A percentile compares a stretch with the other conserved stretches of the same genome.
Evolutionary conservation across 441 rosid genomes (phyloP).

Genomic region (Mallotus japonicus): DNA sequence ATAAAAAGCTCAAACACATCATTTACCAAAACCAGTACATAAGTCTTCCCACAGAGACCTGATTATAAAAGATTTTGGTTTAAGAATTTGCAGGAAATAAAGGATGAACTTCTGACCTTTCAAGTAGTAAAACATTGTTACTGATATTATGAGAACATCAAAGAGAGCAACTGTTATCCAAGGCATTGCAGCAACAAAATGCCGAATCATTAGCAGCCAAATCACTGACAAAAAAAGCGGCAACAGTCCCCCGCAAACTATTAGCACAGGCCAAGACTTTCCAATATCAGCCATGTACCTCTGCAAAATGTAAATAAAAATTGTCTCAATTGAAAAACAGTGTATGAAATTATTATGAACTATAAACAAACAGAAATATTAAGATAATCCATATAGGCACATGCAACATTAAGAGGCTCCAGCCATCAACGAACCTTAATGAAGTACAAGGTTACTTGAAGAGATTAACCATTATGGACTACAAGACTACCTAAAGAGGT

Average conservation of each 20-base stretch:
- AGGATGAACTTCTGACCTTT: constrained; percentile 54
- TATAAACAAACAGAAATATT: background rate
- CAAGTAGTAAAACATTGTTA: constrained; percentile 81
- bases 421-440: background rate
- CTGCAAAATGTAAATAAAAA: constrained; percentile 43
- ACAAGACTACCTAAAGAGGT: no score
- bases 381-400: background rate
- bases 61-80: background rate
- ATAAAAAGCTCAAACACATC: no score
- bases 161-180: constrained; percentile 91
- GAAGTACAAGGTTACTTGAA: background rate
- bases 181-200: constrained; percentile 96
- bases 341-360: background rate
- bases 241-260: constrained; percentile 90
- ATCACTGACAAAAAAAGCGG: constrained; percentile 85
- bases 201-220: constrained; percentile 88
- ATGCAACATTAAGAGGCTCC: background rate
- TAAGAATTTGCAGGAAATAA: background rate
- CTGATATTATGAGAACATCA: constrained; percentile 75
- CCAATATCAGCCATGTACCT: constrained; percentile 94
- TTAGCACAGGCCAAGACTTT: constrained; percentile 89
- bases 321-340: constrained; percentile 1
- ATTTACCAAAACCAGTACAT: no score
- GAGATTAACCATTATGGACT: background rate
- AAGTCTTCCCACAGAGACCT: background rate